Conservation (phyloP, 2,329 filamentous ascomycete genomes). For the Knufia fluminis region DNA sequence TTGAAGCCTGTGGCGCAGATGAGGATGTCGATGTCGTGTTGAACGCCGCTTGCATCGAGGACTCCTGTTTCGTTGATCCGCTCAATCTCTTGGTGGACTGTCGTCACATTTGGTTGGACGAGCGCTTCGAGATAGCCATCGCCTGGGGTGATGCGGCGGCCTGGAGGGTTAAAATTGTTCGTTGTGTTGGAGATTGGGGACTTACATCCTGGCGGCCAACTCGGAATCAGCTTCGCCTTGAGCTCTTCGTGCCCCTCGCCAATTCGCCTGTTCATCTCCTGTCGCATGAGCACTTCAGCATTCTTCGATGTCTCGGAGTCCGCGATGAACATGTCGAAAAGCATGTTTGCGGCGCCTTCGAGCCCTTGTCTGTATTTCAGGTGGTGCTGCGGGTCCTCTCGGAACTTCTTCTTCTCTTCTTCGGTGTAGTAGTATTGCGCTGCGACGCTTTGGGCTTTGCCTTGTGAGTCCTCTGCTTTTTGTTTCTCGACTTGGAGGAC, state of each 20-base stretch:
- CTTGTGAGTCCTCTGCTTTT: slow-evolving; percentile 10
- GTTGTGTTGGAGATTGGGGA: slow-evolving; percentile 19
- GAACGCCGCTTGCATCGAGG: slow-evolving; percentile 28
- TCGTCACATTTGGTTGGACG: slow-evolving; percentile 28
- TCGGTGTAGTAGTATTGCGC: slow-evolving; percentile 14
- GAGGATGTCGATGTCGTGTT: slow-evolving; percentile 33
- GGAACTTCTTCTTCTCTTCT: slow-evolving; percentile 27
- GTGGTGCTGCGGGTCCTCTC: slow-evolving; percentile 33
- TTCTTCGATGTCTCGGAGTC: slow-evolving; percentile 33
- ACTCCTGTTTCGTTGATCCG: slow-evolving; percentile 34
- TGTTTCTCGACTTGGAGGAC: slow-evolving; percentile 7
- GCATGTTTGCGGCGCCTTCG: slow-evolving; percentile 35
- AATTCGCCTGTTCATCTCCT: slow-evolving; percentile 23
- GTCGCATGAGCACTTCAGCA: slow-evolving; percentile 23
- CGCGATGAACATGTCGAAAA: slow-evolving; percentile 37
- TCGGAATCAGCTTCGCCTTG: slow-evolving; percentile 34
- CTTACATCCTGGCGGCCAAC: slow-evolving; percentile 34
- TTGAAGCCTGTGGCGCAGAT: slow-evolving; percentile 38
- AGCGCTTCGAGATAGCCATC: slow-evolving; percentile 45
- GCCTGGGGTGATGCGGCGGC: slow-evolving; percentile 42
- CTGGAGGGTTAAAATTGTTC: slow-evolving; percentile 23
- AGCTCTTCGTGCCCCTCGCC: slow-evolving; percentile 35
- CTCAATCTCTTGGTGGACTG: slow-evolving; percentile 31
- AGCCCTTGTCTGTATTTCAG: slow-evolving; percentile 37
- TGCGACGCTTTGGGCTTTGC: slow-evolving; percentile 3